phyloP scores from a whole-genome alignment of 331 rosid species.

The Arachis monticola region DNA sequence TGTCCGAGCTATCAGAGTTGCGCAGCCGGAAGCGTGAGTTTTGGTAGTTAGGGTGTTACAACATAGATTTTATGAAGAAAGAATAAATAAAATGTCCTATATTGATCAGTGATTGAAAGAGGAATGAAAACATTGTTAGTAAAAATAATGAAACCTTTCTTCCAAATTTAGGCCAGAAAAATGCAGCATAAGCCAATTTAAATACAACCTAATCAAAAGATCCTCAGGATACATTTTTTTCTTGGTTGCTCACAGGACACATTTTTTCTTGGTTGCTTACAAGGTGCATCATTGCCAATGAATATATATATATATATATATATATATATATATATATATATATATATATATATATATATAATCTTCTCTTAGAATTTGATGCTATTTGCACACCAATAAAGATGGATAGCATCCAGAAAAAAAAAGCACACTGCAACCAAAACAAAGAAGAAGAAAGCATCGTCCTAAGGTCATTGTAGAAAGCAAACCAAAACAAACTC shows the following conservation, averaged over 20 bases:
- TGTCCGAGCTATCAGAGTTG: no score
- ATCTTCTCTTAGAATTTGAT: slow-evolving; percentile 37
- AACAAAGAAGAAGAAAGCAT: slow-evolving; percentile 72
- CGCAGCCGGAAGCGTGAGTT: no score
- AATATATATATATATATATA: background rate
- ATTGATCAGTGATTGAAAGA: slow-evolving; percentile 20
- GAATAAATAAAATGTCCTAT: background rate
- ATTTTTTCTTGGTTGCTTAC: slow-evolving; percentile 36
- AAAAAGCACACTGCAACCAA: slow-evolving; percentile 58
- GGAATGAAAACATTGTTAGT: slow-evolving; percentile 12
- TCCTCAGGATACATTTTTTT: slow-evolving; percentile 17
- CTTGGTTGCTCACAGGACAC: slow-evolving; percentile 38
- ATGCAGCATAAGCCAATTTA: slow-evolving; percentile 26
- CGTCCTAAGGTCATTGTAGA: slow-evolving; percentile 88
- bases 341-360: slow-evolving; percentile 27
- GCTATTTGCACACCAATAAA: slow-evolving; percentile 43
- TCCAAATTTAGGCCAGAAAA: slow-evolving; percentile 40
- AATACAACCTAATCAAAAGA: slow-evolving; percentile 4
- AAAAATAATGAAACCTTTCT: slow-evolving; percentile 28
- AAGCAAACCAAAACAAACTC: slow-evolving; percentile 61
- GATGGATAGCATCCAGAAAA: slow-evolving; percentile 49
- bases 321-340: no score
- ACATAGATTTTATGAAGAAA: no score
- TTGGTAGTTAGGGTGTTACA: no score
- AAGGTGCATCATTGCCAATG: slow-evolving; percentile 33